Conservation (phyloP, 306 rosid genomes). For the Fagus sylvatica region DNA sequence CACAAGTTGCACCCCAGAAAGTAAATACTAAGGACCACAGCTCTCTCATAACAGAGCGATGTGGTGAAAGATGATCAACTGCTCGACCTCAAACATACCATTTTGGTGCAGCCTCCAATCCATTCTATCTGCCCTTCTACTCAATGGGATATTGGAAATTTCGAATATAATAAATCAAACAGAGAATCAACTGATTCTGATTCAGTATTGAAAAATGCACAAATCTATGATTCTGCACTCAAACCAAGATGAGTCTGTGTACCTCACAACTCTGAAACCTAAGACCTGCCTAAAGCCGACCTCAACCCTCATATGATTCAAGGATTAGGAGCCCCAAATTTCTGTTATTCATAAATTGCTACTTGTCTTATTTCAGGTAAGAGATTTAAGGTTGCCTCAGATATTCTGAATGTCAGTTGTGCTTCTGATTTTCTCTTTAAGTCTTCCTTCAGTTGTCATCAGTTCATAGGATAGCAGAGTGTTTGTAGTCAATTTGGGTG, state of each 20-base stretch:
- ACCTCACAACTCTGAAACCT: neutral
- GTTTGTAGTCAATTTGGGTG: neutral
- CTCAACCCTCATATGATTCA: neutral
- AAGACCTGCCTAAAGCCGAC: neutral
- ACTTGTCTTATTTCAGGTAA: neutral
- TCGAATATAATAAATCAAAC: neutral
- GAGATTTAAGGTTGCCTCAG: neutral
- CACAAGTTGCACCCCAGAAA: neutral
- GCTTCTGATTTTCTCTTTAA: neutral
- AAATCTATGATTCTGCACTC: neutral
- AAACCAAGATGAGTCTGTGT: neutral
- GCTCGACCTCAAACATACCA: neutral
- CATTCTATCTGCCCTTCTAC: neutral
- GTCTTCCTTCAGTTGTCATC: neutral
- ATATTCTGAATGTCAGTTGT: neutral
- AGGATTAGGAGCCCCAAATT: neutral
- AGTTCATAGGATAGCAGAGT: neutral
- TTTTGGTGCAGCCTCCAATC: neutral
- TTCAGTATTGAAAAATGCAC: neutral
- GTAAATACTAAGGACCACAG: neutral
- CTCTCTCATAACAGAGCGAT: neutral
- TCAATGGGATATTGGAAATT: neutral
- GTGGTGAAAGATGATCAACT: neutral
- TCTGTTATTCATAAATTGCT: neutral
- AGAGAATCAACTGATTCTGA: neutral